Base-by-base conservation (phyloP, 768 basidiomycete genomes). In the Mycena latifolia region DNA sequence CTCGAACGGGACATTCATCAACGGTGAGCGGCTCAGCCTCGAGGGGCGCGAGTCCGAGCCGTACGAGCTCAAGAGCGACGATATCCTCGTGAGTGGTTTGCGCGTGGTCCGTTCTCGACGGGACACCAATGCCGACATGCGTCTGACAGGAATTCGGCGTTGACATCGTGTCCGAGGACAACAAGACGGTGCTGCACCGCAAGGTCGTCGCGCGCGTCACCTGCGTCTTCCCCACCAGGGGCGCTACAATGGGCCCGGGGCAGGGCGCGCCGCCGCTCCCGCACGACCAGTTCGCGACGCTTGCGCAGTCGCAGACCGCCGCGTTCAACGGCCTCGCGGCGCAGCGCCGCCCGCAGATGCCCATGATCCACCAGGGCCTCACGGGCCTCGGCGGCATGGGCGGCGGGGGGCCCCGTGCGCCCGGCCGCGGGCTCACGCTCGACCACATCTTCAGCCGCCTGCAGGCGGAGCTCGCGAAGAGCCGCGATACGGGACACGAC, bases 111-210 rank as follows among this genome's bases (percentile, higher is more conserved):
- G 33, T 7, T 5, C 3, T 2, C 51, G 33, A 31, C 51, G 33
- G 29, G n/a, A n/a, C n/a, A n/a, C n/a, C n/a, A n/a, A n/a, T n/a
- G n/a, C n/a, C n/a, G n/a, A n/a, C 31, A 3, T 43, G 24, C 15
- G 39, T 14, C 14, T 33, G 20, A 11, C 61, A 97, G 96, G 96
- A 99, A 90, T 99, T 98, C 77, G 98, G 98, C 64, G 99, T 99
- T 74, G 98, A 99, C 80, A 99, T 99, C 69, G 94, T 98, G 59
- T 93, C 94, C 64, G 98, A 99, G 73, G 98, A 99, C 83, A 98
- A 96, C 84, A 94, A 93, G 79, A 96, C 94, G 2, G 95, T 98
- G 58, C 91, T 99, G 43, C 98, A 99, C 78, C 96, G 98, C 81
- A 99, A 99, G 78, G 98, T 99, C 55, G 95, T 97, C 14, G 96